Conservation (phyloP, 2,329 filamentous ascomycete genomes). For the Talaromyces sp. region DNA sequence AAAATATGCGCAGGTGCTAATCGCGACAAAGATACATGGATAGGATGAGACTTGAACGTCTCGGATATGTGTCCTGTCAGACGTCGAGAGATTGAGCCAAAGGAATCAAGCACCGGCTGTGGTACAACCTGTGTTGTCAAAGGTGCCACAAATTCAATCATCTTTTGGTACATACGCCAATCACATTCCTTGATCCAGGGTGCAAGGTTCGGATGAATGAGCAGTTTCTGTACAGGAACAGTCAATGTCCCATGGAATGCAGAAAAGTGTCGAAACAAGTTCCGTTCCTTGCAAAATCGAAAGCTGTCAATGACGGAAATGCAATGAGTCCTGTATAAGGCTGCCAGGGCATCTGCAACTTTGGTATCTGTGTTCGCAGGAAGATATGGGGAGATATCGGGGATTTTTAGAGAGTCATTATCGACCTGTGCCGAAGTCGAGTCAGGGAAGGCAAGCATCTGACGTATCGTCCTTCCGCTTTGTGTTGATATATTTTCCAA, state of each 20-base stretch:
- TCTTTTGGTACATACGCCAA: conserved; percentile 92
- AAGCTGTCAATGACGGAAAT: conserved; percentile 94
- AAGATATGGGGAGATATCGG: conserved; percentile 78
- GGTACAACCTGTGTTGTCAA: conserved; percentile 89
- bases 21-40: conserved; percentile 82
- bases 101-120: conserved; percentile 77
- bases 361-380: conserved; percentile 80
- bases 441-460: conserved; percentile 39
- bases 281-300: conserved; percentile 93
- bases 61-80: conserved; percentile 78
- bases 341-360: conserved; percentile 77
- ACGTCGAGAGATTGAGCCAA: conserved; percentile 79
- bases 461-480: conserved; percentile 38
- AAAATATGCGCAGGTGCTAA: conserved; percentile 86
- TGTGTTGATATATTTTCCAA: conserved; percentile 37
- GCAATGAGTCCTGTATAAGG: conserved; percentile 89
- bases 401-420: conserved; percentile 72
- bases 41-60: conserved; percentile 79
- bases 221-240: conserved; percentile 90
- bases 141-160: conserved; percentile 88
- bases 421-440: conserved; percentile 47
- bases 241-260: conserved; percentile 96
- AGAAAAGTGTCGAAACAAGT: conserved; percentile 90
- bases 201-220: conserved; percentile 75
- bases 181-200: conserved; percentile 96